These are phyloP conservation scores for Narthecium ossifragum DNA, from an alignment of 106 monocot species.

Conservation along the genomic window DNA sequence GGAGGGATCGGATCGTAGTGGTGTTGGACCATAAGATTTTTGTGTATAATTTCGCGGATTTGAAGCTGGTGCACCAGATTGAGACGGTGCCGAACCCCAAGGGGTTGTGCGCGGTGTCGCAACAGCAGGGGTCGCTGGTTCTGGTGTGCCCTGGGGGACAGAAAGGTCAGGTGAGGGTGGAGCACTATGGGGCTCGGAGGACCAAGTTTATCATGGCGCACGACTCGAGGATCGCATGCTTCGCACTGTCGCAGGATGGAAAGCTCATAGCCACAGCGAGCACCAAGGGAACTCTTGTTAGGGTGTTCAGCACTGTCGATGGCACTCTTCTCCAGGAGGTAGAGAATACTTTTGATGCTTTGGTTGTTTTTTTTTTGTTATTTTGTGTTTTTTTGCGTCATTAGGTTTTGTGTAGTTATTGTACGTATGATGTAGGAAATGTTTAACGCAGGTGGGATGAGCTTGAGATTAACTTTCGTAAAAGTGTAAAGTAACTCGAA, in stretches of 20 bases:
- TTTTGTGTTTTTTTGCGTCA: too few relatives aligned
- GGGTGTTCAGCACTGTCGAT: slow-evolving; percentile 70
- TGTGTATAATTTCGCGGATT: slow-evolving; percentile 88
- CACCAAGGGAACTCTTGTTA: slow-evolving; percentile 78
- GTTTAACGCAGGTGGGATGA: too few relatives aligned
- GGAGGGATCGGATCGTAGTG: slow-evolving; percentile 83
- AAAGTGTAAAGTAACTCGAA: too few relatives aligned
- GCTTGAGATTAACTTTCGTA: too few relatives aligned
- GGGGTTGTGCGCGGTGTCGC: slow-evolving; percentile 88
- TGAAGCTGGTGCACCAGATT: slow-evolving; percentile 91
- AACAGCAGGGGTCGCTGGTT: slow-evolving; percentile 80
- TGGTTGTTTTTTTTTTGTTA: too few relatives aligned
- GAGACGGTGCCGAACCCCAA: slow-evolving; percentile 90
- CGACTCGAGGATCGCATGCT: slow-evolving; percentile 78
- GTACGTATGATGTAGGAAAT: too few relatives aligned
- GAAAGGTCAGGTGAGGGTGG: slow-evolving; percentile 94
- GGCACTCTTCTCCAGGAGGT: slow-evolving; percentile 88
- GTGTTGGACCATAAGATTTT: slow-evolving; percentile 91
- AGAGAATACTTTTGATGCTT: too few relatives aligned
- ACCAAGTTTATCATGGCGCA: slow-evolving; percentile 94
- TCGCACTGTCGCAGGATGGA: slow-evolving; percentile 82
- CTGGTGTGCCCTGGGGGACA: slow-evolving; percentile 97
- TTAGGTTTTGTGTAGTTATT: too few relatives aligned
- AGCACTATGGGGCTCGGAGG: slow-evolving; percentile 62
- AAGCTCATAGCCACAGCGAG: slow-evolving; percentile 80